Evolutionary conservation across 1,284 basidiomycete species (phyloP), one percentile per base, ranked within the genome.

Genomic region (Ceratobasidium theobromae): DNA sequence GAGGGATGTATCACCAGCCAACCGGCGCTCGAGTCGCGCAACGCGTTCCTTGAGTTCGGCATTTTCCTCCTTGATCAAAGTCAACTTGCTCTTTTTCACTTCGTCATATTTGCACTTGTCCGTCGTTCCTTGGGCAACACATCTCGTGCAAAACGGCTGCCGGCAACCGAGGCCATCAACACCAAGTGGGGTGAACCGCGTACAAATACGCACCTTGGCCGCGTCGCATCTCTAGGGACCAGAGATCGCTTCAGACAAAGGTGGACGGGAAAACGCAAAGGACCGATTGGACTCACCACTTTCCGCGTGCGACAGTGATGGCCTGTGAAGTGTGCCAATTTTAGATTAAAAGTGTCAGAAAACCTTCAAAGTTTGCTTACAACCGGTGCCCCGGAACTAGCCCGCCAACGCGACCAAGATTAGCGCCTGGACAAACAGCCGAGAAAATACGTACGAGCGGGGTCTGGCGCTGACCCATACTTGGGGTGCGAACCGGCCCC

Each of bases 381-480:
- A 62, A 21, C 58, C 58, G 41, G 58, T n/a, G 18, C 58, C 58
- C 40, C 58, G 58, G 58, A 62, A 62, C 58, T 62, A n/a, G 1
- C 35, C 21, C 40, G 58, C 21, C 45, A 48, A 25, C n/a, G 16
- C 40, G 21, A 43, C 21, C 40, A 21, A 48, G 48, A n/a, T 62
- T 51, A 62, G 58, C 58, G 58, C 58, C 48, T 3, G 21, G 21
- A 11, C 16, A 27, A 41, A 51, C 1, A 43, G 8, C 45, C 45
- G 8, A 11, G 8, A 45, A 18, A 53, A 35, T 38, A 49, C 57
- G 28, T 52, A 62, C 58, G 14, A 62, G 33, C 1, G 58, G 58
- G 9, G 48, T 51, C 21, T 23, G 46, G 21, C 46, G 58, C 45
- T 49, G 18, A 4, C 30, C n/a, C 3, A 21, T 33, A 25, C 48